Evolutionary conservation across 805 yeast species (phyloP), one percentile per base, ranked within the genome.

Genomic region (Candida rishiriensis): DNA sequence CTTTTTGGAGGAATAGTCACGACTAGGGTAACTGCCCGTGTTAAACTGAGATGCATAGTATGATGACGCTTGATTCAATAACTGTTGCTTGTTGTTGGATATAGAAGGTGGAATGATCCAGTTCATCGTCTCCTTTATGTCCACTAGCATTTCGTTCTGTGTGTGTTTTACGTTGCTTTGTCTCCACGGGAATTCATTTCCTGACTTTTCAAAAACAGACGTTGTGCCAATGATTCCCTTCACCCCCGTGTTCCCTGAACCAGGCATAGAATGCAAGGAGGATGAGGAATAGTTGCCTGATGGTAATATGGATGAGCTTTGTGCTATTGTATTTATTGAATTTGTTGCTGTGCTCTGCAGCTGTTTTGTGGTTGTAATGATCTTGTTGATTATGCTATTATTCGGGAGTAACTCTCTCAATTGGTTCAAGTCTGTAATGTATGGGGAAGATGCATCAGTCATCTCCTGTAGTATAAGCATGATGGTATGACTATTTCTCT

Each of bases 101-200:
- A 39, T 44, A 7, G 43, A 38, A 46, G 76, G 64, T 18, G 71
- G 68, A 17, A 81, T 61, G 0, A 84, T 71, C 32, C 83, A 74
- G 49, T 74, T 75, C 17, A 86, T 61, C 1, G 73, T 68, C 61
- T 91, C 99, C 2, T 73, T 71, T 6, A 93, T 60, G 63, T 93
- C 98, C 9, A 91, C 84, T 60, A 82, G 88, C 63, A 91, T 72
- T 63, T 91, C 98, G 62, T 91, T 88, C 51, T 81, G 81, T 3
- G 87, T 74, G 60, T 87, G 80, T 51, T 74, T 76, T n/a, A 85
- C 83, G 50, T 79, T 76, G 4, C 81, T 59, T 38, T 78, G 71
- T 55, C 98, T 75, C 98, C 98, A 91, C 1, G 96, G 96, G 9
- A 69, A 66, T 26, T 58, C 57, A 38, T 68, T 59, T 5, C 64